phyloP scores from a whole-genome alignment of 768 basidiomycete species.

The Termitomyces sp. region DNA sequence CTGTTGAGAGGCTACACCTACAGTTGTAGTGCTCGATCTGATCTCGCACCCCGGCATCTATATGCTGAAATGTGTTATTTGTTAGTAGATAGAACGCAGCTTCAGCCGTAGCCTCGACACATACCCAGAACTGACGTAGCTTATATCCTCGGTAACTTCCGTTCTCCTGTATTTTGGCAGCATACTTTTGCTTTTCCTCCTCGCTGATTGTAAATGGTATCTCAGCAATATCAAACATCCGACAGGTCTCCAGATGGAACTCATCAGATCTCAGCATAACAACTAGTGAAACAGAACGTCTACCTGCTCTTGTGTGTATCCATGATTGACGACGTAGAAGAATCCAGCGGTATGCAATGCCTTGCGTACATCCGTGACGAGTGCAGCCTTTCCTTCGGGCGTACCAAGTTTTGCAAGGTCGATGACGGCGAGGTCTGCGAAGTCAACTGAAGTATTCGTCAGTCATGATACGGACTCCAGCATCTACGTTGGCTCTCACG shows the following conservation, averaged over 20 bases:
- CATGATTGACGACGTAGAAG: conserved; percentile 46
- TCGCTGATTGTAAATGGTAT: conserved; percentile 29
- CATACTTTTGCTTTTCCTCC: conserved; percentile 34
- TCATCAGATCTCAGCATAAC: neutral
- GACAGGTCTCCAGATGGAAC: conserved; percentile 23
- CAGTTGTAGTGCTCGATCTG: conserved; percentile 61
- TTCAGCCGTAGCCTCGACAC: neutral
- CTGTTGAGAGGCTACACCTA: conserved; percentile 19
- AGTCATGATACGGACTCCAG: neutral
- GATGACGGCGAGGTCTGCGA: conserved; percentile 45
- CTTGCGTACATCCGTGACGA: conserved; percentile 35
- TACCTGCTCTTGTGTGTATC: conserved; percentile 35
- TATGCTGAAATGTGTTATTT: conserved; percentile 33
- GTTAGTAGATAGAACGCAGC: too few species aligned
- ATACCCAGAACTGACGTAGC: conserved; percentile 10
- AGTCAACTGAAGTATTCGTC: conserved; percentile 19
- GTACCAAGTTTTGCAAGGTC: conserved; percentile 39
- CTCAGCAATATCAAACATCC: conserved; percentile 38
- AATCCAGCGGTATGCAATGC: conserved; percentile 39
- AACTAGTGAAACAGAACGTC: neutral
- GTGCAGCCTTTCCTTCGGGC: conserved; percentile 26
- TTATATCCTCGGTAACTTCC: conserved; percentile 37
- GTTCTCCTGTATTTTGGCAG: conserved; percentile 24
- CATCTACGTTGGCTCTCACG: neutral
- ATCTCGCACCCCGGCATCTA: conserved; percentile 57